Conservation (phyloP, 2,329 filamentous ascomycete genomes). For the Aspergillus pseudonomiae region DNA sequence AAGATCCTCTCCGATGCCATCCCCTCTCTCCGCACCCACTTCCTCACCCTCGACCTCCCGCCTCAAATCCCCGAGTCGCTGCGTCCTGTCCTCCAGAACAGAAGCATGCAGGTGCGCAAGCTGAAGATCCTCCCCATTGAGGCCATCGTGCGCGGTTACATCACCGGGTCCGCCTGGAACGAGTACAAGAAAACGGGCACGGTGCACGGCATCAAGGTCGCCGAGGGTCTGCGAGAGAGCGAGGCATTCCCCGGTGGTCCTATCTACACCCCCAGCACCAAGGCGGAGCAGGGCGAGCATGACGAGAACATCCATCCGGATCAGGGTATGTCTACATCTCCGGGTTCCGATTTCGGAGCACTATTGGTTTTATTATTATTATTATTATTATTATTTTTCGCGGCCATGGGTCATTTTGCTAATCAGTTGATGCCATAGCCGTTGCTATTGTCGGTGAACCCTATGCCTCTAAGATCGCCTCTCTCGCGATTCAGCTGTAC, state of each 20-base stretch:
- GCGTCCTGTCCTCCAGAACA: slow-evolving; percentile 58
- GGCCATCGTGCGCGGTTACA: slow-evolving; percentile 85
- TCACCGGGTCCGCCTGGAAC: slow-evolving; percentile 81
- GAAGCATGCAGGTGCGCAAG: slow-evolving; percentile 76
- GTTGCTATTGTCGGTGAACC: slow-evolving; percentile 65
- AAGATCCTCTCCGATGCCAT: slow-evolving; percentile 59
- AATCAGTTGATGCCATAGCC: slow-evolving; percentile 37
- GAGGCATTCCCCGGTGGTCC: slow-evolving; percentile 67
- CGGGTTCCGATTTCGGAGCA: neutral
- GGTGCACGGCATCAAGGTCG: slow-evolving; percentile 74
- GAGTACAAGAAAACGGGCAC: slow-evolving; percentile 76
- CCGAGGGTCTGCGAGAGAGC: slow-evolving; percentile 70
- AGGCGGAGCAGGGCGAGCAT: slow-evolving; percentile 76
- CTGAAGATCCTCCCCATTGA: slow-evolving; percentile 77
- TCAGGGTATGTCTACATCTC: slow-evolving; percentile 50
- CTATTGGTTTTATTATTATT: neutral
- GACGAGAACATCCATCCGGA: slow-evolving; percentile 84
- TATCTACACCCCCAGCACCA: slow-evolving; percentile 81
- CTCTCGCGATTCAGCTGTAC: slow-evolving; percentile 68
- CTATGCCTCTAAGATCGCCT: slow-evolving; percentile 67
- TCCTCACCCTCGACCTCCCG: slow-evolving; percentile 62
- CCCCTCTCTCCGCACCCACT: slow-evolving; percentile 64
- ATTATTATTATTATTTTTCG: no score
- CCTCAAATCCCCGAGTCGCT: slow-evolving; percentile 51
- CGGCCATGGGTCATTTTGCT: neutral